A percentile compares a stretch with the other conserved stretches of the same genome.
Conservation (phyloP, 257 asterid species). For the Gentiana macrophylla region DNA sequence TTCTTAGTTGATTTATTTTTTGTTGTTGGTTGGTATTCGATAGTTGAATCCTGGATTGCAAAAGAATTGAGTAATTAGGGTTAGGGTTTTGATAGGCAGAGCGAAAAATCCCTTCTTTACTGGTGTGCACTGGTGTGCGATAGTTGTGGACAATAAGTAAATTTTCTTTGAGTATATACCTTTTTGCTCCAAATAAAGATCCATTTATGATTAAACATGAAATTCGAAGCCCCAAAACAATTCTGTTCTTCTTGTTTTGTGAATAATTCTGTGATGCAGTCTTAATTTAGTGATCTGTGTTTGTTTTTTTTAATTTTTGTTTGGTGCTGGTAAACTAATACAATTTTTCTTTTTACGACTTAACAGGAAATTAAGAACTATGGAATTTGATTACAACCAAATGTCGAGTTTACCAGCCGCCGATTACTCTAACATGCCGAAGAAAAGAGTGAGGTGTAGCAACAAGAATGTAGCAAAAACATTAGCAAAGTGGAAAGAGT, state of each 20-base stretch:
- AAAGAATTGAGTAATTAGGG: neutral
- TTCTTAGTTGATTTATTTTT: too few relatives aligned
- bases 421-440: conserved; percentile 4
- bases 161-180: too few relatives aligned
- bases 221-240: too few relatives aligned
- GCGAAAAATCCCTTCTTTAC: too few relatives aligned
- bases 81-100: neutral
- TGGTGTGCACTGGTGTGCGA: too few relatives aligned
- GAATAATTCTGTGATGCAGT: neutral
- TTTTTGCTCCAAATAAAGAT: too few relatives aligned
- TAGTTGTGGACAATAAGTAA: too few relatives aligned
- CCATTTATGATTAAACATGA: too few relatives aligned
- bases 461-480: conserved; percentile 6
- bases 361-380: neutral
- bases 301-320: too few relatives aligned
- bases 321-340: neutral
- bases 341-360: neutral
- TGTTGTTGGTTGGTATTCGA: neutral
- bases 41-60: neutral
- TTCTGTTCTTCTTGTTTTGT: too few relatives aligned
- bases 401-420: neutral
- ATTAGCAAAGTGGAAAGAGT: conserved; percentile 7
- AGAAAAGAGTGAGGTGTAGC: conserved; percentile 3
- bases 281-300: too few relatives aligned
- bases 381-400: conserved; percentile 1